These are phyloP conservation scores for Erodium maritimum DNA, from an alignment of 345 rosid genomes.

Conservation along the genomic window DNA sequence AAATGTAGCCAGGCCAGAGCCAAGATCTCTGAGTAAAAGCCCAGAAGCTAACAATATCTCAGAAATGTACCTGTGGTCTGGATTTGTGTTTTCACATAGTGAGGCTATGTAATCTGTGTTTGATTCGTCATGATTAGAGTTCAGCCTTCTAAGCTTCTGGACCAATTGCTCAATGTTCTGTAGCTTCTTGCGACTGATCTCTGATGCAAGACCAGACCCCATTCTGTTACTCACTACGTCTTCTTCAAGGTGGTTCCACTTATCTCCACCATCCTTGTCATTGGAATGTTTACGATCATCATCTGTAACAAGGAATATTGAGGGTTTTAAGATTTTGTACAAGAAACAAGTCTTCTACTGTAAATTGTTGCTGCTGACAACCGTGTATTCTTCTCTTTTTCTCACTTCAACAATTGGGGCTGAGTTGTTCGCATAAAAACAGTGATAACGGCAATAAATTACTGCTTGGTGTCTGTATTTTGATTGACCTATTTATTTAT, in stretches of 20 bases:
- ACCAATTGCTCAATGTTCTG: constrained; percentile 80
- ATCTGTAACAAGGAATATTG: constrained; percentile 25
- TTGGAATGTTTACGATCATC: constrained; percentile 21
- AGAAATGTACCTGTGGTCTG: constrained; percentile 87
- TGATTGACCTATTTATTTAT: no score
- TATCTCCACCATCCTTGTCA: constrained; percentile 26
- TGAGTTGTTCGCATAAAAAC: no score
- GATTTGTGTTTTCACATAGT: constrained; percentile 70
- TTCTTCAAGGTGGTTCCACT: constrained; percentile 30
- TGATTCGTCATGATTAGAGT: constrained; percentile 81
- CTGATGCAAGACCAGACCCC: constrained; percentile 37
- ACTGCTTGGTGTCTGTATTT: no score
- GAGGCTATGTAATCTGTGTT: constrained; percentile 88
- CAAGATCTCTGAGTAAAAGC: constrained; percentile 70
- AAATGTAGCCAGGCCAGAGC: constrained; percentile 45
- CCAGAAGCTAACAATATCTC: constrained; percentile 93
- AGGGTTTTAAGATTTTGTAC: constrained; percentile 12
- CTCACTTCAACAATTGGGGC: no score
- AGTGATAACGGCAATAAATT: no score
- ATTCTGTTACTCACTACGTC: constrained; percentile 21
- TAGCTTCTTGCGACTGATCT: constrained; percentile 71
- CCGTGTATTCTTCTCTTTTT: no score
- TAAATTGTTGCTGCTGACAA: not conserved
- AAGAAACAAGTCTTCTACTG: constrained; percentile 3
- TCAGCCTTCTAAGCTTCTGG: constrained; percentile 68